These are phyloP conservation scores for Chionographis japonica DNA, from an alignment of 106 monocot species.

Conservation along the genomic window DNA sequence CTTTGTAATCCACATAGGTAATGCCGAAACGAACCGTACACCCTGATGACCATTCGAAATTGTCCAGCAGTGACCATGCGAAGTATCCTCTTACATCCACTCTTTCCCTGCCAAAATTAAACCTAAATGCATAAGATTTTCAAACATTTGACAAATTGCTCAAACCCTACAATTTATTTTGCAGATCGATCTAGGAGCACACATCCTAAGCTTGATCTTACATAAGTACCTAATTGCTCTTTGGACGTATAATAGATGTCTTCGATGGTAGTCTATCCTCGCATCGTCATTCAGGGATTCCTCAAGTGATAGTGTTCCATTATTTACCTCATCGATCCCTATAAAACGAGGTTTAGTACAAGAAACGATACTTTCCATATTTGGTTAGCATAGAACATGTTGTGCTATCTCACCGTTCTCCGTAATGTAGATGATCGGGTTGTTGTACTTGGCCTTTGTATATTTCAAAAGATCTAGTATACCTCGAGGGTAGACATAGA, in stretches of 20 bases:
- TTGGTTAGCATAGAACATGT: background rate
- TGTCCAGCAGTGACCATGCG: constrained; percentile 40
- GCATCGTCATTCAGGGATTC: constrained; percentile 24
- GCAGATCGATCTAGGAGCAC: too few species aligned
- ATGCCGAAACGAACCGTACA: constrained; percentile 43
- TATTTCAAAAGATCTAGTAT: too few species aligned
- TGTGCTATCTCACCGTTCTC: background rate
- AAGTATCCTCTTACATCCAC: constrained; percentile 41
- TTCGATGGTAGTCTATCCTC: constrained; percentile 20
- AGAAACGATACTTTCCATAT: too few species aligned
- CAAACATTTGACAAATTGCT: background rate
- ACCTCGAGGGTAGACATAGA: too few species aligned
- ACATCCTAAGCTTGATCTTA: too few species aligned
- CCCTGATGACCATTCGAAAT: constrained; percentile 41
- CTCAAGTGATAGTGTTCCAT: constrained; percentile 17
- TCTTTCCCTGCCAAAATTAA: constrained; percentile 22
- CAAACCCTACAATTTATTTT: too few species aligned
- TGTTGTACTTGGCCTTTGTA: too few species aligned
- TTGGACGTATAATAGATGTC: constrained; percentile 21
- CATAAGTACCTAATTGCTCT: constrained; percentile 26
- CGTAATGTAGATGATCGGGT: too few species aligned
- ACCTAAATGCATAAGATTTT: background rate
- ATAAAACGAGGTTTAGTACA: background rate
- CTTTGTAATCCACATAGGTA: constrained; percentile 24
- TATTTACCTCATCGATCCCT: constrained; percentile 32